Conservation (phyloP, 2,329 filamentous ascomycete species). For the Aspergillus proliferans region DNA sequence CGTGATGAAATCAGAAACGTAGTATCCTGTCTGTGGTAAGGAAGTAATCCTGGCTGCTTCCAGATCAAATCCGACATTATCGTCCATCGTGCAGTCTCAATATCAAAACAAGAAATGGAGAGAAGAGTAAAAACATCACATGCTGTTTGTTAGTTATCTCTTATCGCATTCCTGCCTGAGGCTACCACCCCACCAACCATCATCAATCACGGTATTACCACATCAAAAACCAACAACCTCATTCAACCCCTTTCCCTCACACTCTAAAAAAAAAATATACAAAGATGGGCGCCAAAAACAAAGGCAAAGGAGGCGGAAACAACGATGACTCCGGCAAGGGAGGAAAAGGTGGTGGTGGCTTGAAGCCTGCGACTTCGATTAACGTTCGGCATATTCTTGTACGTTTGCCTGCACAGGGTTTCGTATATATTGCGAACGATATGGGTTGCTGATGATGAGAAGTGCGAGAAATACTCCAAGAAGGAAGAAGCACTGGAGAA, state of each 20-base stretch:
- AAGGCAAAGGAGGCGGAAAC: constrained; percentile 30
- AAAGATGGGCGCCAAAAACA: constrained; percentile 39
- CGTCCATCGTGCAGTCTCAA: neutral
- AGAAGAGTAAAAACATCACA: neutral
- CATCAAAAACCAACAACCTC: neutral
- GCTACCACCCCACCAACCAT: neutral
- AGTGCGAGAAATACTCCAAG: constrained; percentile 59
- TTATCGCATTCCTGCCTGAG: constrained; percentile 1
- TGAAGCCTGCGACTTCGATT: constrained; percentile 58
- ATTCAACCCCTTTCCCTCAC: neutral
- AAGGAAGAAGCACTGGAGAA: constrained; percentile 61
- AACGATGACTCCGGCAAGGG: constrained; percentile 27
- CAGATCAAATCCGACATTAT: constrained; percentile 10
- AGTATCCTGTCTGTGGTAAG: constrained; percentile 56
- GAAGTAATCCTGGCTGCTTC: constrained; percentile 25
- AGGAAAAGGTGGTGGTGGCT: constrained; percentile 32
- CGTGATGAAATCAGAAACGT: constrained; percentile 79
- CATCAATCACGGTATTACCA: neutral
- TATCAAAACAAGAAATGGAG: neutral
- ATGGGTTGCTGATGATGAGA: neutral
- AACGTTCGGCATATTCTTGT: constrained; percentile 60
- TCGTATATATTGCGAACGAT: too few relatives aligned
- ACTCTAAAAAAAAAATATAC: neutral
- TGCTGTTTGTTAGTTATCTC: neutral
- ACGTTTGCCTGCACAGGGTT: constrained; percentile 12